Percentiles rank a stretch among this genome's conserved stretches.
Conservation (phyloP, 1,284 basidiomycete genomes). For the Leccinum insigne region DNA sequence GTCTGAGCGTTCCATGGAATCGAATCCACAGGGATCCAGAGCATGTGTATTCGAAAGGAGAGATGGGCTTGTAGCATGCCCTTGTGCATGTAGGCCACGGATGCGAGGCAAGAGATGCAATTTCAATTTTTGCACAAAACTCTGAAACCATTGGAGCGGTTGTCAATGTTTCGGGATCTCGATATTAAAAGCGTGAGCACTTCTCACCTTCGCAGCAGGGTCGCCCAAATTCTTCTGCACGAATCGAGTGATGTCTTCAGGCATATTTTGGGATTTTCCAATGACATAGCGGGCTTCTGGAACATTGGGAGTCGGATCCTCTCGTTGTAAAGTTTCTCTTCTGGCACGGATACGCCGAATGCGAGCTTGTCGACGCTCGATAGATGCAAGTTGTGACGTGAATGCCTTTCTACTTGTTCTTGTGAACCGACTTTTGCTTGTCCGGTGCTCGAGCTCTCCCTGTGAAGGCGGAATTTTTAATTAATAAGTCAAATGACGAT, state of each 20-base stretch:
- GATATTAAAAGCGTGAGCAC: no score
- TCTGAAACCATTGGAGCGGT: no score
- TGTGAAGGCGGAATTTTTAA: background rate
- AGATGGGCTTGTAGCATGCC: no score
- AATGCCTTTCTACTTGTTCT: accelerated
- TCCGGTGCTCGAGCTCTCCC: background rate
- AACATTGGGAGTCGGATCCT: background rate
- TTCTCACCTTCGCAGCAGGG: background rate
- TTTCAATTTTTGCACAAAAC: no score
- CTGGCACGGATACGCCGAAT: background rate
- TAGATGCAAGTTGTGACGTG: background rate
- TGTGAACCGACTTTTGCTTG: background rate
- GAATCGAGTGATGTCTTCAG: background rate
- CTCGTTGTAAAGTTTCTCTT: background rate
- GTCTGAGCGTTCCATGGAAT: no score
- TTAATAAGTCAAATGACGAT: background rate
- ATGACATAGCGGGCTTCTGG: background rate
- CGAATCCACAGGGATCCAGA: no score
- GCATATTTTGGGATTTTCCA: background rate
- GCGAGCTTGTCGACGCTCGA: background rate
- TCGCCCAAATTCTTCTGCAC: background rate
- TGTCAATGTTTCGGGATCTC: no score
- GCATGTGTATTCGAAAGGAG: no score
- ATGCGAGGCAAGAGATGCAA: no score
- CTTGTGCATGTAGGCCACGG: no score